Evolutionary conservation across 768 basidiomycete genomes (phyloP).

Genomic region (Leccinum pellstonianum): DNA sequence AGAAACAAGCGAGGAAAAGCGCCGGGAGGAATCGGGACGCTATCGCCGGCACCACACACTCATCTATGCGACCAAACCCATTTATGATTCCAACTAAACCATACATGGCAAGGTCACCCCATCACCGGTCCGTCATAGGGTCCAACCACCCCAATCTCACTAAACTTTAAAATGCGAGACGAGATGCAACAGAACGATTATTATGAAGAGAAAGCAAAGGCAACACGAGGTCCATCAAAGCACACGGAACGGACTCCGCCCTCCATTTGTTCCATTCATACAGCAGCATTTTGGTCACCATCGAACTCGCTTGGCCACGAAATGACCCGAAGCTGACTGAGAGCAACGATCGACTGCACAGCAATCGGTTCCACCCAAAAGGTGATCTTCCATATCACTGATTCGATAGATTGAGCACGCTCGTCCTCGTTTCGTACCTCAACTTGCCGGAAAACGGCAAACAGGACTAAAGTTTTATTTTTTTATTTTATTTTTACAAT

Average conservation of each 20-base stretch:
- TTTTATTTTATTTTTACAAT: no score
- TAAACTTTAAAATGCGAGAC: neutral
- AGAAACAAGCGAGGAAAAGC: neutral
- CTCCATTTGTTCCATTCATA: neutral
- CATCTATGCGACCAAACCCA: neutral
- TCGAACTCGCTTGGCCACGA: neutral
- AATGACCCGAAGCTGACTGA: slow-evolving; percentile 1
- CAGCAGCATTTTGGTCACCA: neutral
- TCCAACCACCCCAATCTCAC: neutral
- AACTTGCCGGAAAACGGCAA: neutral
- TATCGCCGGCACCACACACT: neutral
- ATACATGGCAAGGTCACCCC: neutral
- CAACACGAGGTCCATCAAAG: neutral
- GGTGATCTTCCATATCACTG: neutral
- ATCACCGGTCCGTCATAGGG: neutral
- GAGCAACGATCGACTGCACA: neutral
- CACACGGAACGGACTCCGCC: neutral
- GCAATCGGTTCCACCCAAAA: neutral
- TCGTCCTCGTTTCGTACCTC: neutral
- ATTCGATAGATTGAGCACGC: neutral
- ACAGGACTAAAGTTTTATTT: neutral
- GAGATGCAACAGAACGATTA: neutral
- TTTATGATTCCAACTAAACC: slow-evolving; percentile 4
- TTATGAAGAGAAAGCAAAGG: neutral
- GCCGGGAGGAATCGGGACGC: slow-evolving; percentile 1